Base-by-base conservation (phyloP, 2,329 filamentous ascomycete species). In the Grosmannia serpens region DNA sequence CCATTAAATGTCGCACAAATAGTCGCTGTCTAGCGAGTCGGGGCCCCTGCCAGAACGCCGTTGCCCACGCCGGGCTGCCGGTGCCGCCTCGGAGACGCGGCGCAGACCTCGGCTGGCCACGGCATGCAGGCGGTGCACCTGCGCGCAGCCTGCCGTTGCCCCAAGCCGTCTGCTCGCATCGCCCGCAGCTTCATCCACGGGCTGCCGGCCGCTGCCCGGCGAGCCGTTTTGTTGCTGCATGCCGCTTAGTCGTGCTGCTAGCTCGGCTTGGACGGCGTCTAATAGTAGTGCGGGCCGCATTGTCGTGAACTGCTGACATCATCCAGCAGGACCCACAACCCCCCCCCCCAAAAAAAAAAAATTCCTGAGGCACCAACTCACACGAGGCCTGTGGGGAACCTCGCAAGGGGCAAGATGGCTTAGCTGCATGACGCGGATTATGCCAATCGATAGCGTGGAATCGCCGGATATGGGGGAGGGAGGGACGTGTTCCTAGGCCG, bases 401-500 rank as follows among this genome's bases (percentile, higher is more conserved):
- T 46, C 41, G n/a, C 46, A 26, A 47, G 22, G 46, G 53, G 22
- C 35, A 55, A 5, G 5, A 20, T 2, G 9, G 53, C 17, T n/a
- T 55, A 46, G 35, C 11, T 41, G 33, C 56, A 51, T 57, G n/a
- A 29, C 15, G 26, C 26, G 49, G 26, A 20, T 24, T 41, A 53
- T 53, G 22, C 52, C 52, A 35, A 53, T 53, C 29, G 29, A 35
- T 35, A 35, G 27, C 13, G 55, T 53, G 56, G 56, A 57, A 53
- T 53, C 20, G 49, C 56, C 56, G 56, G 56, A 57, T 53, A 35
- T 11, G 47, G 49, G 20, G 11, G 20, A 13, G 33, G 26, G 13
- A n/a, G 44, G 41, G 47, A 29, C 47, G 47, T 50, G 47, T 50
- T 50, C 47, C 47, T 24, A 49, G 22, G 46, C 46, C 44, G 22